Base-by-base conservation (phyloP, 2,329 filamentous ascomycete genomes). In the Fusarium floridanum region DNA sequence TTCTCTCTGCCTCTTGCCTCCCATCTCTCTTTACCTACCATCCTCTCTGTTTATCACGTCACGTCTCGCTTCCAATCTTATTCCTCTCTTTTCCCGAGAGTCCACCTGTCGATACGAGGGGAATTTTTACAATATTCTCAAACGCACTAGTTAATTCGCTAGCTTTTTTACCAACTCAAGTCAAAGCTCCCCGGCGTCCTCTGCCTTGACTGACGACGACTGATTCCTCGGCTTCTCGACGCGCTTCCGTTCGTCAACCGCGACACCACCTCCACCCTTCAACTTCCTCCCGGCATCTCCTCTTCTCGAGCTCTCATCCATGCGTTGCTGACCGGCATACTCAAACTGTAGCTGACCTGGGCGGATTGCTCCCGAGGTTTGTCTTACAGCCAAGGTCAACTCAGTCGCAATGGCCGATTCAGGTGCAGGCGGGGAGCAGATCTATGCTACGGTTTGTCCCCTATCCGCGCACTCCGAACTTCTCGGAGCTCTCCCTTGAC, bases 381-480 rank as follows among this genome's bases (percentile, higher is more conserved):
- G 70, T 73, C 73, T 70, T 72, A 69, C 64, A 77, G 69, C 70
- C 76, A 53, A 53, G 64, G 59, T 67, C 61, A 70, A 69, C 63
- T 70, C 64, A 63, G 66, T 66, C 71, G 64, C 66, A 75, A 86
- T 86, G 84, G 82, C 84, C 72, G 76, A 79, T 64, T 78, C 78
- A 77, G 64, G 37, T 64, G 48, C 60, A 53, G 79, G 79, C 77
- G 83, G 81, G 72, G 83, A 83, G 73, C 87, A 90, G 75, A 84
- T 88, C 77, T 90, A 90, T 81, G 88, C 87, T 76, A 90, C 88
- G 81, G 88, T 90, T 83, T 78, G 87, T 87, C 55, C 66, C 36
- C 57, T 27, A 57, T 39, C 53, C 34, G 66, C 41, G 29, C 60
- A 56, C 63, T 60, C 57, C 72, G 50, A 59, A 57, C 22, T 61